Percentiles rank a stretch among this genome's conserved stretches.
Conservation (phyloP, 2,329 filamentous ascomycete species). For the Colletotrichum simmondsii region DNA sequence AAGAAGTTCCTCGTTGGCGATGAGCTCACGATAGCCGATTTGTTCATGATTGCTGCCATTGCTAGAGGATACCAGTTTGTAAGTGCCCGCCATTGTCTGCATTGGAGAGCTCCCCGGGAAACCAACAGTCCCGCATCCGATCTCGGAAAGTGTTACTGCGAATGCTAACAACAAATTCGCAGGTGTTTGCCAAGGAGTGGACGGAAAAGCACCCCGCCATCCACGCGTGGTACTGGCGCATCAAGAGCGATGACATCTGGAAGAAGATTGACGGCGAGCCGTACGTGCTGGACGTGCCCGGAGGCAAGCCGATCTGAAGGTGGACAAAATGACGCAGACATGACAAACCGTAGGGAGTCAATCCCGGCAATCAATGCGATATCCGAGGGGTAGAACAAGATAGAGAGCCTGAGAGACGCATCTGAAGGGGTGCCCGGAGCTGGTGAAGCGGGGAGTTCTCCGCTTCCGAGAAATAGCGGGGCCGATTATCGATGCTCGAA, state of each 20-base stretch:
- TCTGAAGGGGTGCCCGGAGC: not conserved
- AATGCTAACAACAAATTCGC: not conserved
- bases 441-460: constrained; percentile 13
- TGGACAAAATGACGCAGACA: not conserved
- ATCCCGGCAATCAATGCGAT: not conserved
- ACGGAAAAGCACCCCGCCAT: constrained; percentile 16
- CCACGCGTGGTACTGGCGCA: constrained; percentile 23
- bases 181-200: constrained; percentile 28
- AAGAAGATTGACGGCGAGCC: constrained; percentile 26
- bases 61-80: constrained; percentile 24
- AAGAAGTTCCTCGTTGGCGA: constrained; percentile 26
- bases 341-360: not conserved
- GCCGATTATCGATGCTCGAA: constrained; percentile 5
- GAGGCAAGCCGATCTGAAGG: constrained; percentile 25
- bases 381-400: not conserved
- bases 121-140: not conserved
- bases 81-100: not conserved
- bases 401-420: not conserved
- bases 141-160: not conserved
- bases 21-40: constrained; percentile 19
- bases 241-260: constrained; percentile 27
- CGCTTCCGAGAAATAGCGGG: constrained; percentile 7
- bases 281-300: constrained; percentile 20
- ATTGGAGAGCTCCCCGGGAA: not conserved
- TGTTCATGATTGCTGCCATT: constrained; percentile 17